phyloP scores from a whole-genome alignment of 2,329 filamentous ascomycete genomes.

The Fusarium beomiforme region DNA sequence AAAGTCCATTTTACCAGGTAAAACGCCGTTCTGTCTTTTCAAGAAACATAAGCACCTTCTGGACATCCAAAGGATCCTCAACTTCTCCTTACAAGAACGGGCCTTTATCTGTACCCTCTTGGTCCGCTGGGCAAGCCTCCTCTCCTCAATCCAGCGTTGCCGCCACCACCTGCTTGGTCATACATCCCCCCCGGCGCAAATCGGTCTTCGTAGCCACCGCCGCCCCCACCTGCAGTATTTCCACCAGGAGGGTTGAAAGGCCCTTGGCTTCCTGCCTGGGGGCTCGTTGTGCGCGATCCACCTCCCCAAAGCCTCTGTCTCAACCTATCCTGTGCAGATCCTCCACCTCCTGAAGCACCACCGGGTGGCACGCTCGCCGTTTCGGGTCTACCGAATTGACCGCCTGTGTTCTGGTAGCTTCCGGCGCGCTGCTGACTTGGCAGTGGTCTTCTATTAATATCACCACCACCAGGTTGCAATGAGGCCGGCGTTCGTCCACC shows the following conservation, averaged over 20 bases:
- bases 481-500: slow-evolving; percentile 49
- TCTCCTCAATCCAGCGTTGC: slow-evolving; percentile 42
- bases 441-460: slow-evolving; percentile 49
- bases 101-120: slow-evolving; percentile 49
- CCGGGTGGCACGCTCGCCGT: slow-evolving; percentile 44
- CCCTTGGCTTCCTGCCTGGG: slow-evolving; percentile 50
- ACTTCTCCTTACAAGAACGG: not conserved
- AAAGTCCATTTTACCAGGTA: slow-evolving; percentile 26
- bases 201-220: slow-evolving; percentile 56
- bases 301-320: slow-evolving; percentile 80
- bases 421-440: slow-evolving; percentile 55
- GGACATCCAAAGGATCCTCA: slow-evolving; percentile 11
- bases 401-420: slow-evolving; percentile 73
- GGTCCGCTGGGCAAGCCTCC: slow-evolving; percentile 60
- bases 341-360: slow-evolving; percentile 46
- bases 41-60: slow-evolving; percentile 24
- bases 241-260: slow-evolving; percentile 59
- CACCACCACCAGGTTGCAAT: slow-evolving; percentile 41
- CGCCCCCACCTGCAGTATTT: slow-evolving; percentile 45
- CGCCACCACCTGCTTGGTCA: slow-evolving; percentile 51
- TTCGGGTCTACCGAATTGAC: slow-evolving; percentile 27
- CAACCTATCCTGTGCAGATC: slow-evolving; percentile 81
- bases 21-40: slow-evolving; percentile 41
- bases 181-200: slow-evolving; percentile 59
- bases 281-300: slow-evolving; percentile 66